phyloP scores from a whole-genome alignment of 1,284 basidiomycete species.

The Austropuccinia psidii region DNA sequence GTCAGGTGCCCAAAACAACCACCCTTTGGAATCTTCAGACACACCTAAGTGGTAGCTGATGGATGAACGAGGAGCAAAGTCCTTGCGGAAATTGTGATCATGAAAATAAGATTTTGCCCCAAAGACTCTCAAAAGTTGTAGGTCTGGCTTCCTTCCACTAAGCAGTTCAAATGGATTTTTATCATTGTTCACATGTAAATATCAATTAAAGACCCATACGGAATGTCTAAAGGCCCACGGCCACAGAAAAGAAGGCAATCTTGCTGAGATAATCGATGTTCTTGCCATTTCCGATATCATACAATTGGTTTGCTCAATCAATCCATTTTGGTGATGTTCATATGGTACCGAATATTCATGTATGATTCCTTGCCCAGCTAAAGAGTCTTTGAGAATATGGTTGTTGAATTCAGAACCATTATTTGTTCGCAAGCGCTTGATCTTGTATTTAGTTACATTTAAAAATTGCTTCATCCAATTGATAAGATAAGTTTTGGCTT shows the following conservation, averaged over 20 bases:
- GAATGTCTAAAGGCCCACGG: background rate
- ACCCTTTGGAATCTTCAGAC: background rate
- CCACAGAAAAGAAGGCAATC: background rate
- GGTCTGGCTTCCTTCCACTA: background rate
- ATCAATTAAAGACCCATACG: background rate
- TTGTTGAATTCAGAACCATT: no score
- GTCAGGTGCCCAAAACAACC: background rate
- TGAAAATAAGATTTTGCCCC: background rate
- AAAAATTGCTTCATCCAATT: no score
- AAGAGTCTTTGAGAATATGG: background rate
- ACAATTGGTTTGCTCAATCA: background rate
- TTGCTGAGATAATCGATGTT: background rate
- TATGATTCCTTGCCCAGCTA: background rate
- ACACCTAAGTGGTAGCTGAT: background rate
- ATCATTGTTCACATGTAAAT: background rate
- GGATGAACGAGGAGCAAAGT: background rate
- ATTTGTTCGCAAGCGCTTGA: no score
- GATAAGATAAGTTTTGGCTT: no score
- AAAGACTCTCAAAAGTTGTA: background rate
- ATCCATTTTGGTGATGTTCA: slow-evolving; percentile 12
- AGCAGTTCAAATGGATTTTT: background rate
- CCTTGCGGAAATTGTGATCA: background rate
- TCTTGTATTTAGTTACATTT: no score
- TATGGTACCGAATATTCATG: background rate
- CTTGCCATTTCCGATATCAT: no score